Conservation (phyloP, 805 yeast genomes). For the Metschnikowia lunata region DNA sequence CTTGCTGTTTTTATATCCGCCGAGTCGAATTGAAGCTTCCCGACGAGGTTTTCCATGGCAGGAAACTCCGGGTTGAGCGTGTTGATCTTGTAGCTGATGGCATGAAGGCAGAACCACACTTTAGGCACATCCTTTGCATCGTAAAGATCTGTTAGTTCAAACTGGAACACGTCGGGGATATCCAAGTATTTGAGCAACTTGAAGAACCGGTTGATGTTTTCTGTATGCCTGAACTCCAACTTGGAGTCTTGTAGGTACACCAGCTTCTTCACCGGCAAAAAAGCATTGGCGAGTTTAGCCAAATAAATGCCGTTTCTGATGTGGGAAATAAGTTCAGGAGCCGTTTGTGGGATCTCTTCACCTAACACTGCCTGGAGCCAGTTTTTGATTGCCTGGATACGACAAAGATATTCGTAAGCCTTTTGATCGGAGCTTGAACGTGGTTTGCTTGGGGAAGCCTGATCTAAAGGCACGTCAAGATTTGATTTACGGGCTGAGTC, state of each 20-base stretch:
- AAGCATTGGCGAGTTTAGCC: slow-evolving; percentile 70
- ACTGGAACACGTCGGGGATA: slow-evolving; percentile 83
- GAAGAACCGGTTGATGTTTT: slow-evolving; percentile 84
- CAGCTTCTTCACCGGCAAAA: slow-evolving; percentile 60
- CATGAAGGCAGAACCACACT: slow-evolving; percentile 90
- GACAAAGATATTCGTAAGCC: slow-evolving; percentile 72
- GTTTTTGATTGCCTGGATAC: slow-evolving; percentile 73
- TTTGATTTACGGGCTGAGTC: not conserved
- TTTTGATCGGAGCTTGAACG: slow-evolving; percentile 22
- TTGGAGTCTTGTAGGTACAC: slow-evolving; percentile 51
- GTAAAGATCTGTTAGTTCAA: slow-evolving; percentile 89
- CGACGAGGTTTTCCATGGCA: slow-evolving; percentile 57
- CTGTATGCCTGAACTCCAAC: slow-evolving; percentile 85
- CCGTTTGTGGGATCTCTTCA: slow-evolving; percentile 51
- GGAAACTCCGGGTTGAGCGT: slow-evolving; percentile 52
- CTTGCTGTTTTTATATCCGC: slow-evolving; percentile 69
- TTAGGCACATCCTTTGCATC: slow-evolving; percentile 90
- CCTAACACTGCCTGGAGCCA: slow-evolving; percentile 69
- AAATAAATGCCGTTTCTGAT: slow-evolving; percentile 81
- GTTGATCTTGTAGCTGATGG: slow-evolving; percentile 70
- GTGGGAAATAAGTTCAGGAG: slow-evolving; percentile 56
- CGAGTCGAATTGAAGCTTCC: slow-evolving; percentile 56
- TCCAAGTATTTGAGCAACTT: slow-evolving; percentile 61
- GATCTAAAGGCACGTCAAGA: slow-evolving; percentile 2
- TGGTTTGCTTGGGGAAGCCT: not conserved